Evolutionary conservation across 2,329 filamentous ascomycete species (phyloP).

Genomic region (Trichoderma polysporum): DNA sequence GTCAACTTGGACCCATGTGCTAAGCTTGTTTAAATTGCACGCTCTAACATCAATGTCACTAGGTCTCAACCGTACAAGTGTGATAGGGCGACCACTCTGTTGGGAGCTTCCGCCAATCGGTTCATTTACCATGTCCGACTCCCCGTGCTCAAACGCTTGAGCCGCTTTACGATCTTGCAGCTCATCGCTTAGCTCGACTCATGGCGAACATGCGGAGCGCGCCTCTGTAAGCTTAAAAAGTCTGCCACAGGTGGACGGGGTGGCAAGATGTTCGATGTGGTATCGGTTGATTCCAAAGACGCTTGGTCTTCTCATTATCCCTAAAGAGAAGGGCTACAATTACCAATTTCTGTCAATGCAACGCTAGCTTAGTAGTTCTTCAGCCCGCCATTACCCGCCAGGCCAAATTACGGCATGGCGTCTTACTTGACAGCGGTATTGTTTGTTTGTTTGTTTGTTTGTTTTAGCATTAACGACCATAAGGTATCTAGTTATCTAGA

Average conservation of each 20-base stretch:
- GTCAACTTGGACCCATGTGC: background rate
- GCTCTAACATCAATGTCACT: background rate
- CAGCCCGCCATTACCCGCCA: too few relatives aligned
- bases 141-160: background rate
- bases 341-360: background rate
- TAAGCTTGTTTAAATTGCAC: background rate
- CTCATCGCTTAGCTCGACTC: background rate
- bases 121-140: slow-evolving; percentile 2
- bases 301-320: background rate
- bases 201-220: background rate
- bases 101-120: slow-evolving; percentile 9
- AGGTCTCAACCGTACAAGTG: too few relatives aligned
- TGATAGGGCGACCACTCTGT: background rate
- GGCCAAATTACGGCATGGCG: too few relatives aligned
- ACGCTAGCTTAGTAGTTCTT: too few relatives aligned
- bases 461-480: too few relatives aligned
- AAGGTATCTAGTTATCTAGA: too few relatives aligned
- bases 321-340: background rate
- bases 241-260: background rate
- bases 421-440: too few relatives aligned
- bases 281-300: background rate
- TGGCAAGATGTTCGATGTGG: background rate
- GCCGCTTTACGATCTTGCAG: background rate
- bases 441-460: too few relatives aligned
- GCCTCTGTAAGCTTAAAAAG: background rate